Evolutionary conservation across 2,329 filamentous ascomycete species (phyloP).

Genomic region (Trichoderma gracile): DNA sequence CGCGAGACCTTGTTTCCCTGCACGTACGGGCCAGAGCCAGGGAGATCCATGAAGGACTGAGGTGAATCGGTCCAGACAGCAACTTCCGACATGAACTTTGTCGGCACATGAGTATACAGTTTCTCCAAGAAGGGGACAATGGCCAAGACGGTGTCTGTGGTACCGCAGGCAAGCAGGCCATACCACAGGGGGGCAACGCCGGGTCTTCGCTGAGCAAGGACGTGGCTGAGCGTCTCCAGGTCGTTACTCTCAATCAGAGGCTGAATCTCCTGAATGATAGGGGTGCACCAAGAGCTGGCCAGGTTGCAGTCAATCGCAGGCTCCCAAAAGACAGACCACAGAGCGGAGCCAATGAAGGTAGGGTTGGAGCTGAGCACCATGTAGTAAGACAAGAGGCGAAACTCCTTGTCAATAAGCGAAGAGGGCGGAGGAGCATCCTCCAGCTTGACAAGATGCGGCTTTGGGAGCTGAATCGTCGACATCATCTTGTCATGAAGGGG

Average conservation of each 20-base stretch:
- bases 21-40: constrained; percentile 18
- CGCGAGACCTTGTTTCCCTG: constrained; percentile 9
- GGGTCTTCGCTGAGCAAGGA: constrained; percentile 14
- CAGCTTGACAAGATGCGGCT: neutral
- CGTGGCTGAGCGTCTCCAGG: constrained; percentile 17
- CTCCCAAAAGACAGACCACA: constrained; percentile 25
- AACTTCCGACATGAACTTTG: constrained; percentile 17
- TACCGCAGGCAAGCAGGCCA: constrained; percentile 19
- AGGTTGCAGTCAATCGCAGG: constrained; percentile 23
- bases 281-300: constrained; percentile 20
- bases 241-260: neutral
- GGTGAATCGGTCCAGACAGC: constrained; percentile 14
- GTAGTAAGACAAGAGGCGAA: constrained; percentile 1
- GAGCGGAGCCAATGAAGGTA: constrained; percentile 17
- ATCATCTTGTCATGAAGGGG: constrained; percentile 20
- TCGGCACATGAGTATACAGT: neutral
- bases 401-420: constrained; percentile 5
- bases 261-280: neutral
- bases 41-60: constrained; percentile 23
- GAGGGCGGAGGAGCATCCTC: neutral
- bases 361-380: constrained; percentile 23
- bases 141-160: constrained; percentile 5
- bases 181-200: constrained; percentile 17
- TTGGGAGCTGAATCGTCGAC: constrained; percentile 5
- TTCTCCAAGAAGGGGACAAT: constrained; percentile 22